A percentile compares a stretch with the other conserved stretches of the same genome.
These are phyloP conservation scores for Solanum raphanifolium DNA, from an alignment of 257 asterid species.

Conservation along the genomic window DNA sequence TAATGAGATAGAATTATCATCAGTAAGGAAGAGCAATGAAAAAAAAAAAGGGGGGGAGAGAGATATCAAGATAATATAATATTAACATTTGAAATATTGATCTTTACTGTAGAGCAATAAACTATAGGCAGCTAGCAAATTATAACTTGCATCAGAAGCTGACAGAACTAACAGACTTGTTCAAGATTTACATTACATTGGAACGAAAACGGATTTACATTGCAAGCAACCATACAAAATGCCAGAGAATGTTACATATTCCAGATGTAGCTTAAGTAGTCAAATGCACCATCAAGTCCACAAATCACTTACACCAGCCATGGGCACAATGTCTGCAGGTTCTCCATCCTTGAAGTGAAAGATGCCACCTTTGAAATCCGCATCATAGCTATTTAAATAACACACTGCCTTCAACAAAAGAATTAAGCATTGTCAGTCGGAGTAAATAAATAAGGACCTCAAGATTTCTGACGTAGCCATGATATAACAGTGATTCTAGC, in stretches of 20 bases:
- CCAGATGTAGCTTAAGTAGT: neutral
- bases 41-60: no score
- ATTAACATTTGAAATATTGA: neutral
- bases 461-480: neutral
- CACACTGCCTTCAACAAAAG: slow-evolving; percentile 66
- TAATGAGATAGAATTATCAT: slow-evolving; percentile 17
- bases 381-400: slow-evolving; percentile 56
- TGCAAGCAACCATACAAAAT: neutral
- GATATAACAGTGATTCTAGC: neutral
- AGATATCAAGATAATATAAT: neutral
- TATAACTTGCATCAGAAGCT: neutral
- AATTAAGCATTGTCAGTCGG: slow-evolving; percentile 10
- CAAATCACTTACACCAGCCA: slow-evolving; percentile 64
- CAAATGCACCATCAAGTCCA: neutral
- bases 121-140: neutral
- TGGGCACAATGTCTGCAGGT: slow-evolving; percentile 57
- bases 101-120: neutral
- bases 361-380: slow-evolving; percentile 70
- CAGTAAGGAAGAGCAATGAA: slow-evolving; percentile 2
- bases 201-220: neutral
- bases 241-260: neutral
- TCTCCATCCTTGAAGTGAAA: slow-evolving; percentile 91
- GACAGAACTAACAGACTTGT: neutral
- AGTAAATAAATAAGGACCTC: neutral
- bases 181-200: neutral